phyloP scores from a whole-genome alignment of 2,329 filamentous ascomycete genomes.

The Dissoconium aciculare region DNA sequence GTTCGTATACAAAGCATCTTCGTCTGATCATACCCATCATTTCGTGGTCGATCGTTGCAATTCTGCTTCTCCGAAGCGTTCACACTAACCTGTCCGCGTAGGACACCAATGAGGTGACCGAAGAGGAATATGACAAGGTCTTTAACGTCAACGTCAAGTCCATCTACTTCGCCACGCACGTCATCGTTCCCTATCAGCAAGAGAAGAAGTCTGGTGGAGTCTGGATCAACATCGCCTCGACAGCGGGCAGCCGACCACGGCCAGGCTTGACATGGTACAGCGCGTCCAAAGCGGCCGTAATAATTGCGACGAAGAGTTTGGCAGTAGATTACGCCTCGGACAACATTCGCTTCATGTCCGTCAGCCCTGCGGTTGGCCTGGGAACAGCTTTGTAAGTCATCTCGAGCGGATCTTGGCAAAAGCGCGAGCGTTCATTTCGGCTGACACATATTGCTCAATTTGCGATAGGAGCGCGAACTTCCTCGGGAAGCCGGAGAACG shows the following conservation, averaged over 20 bases:
- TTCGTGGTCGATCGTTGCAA: not conserved
- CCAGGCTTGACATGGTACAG: conserved; percentile 56
- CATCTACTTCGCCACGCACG: conserved; percentile 45
- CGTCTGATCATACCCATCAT: not conserved
- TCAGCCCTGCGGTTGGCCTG: conserved; percentile 35
- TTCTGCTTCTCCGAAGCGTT: not conserved
- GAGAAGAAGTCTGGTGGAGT: conserved; percentile 41
- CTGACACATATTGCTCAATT: conserved; percentile 28
- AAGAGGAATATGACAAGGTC: conserved; percentile 50
- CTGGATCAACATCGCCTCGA: conserved; percentile 53
- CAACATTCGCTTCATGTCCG: conserved; percentile 57
- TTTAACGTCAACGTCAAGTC: conserved; percentile 57
- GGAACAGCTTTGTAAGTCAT: conserved; percentile 22
- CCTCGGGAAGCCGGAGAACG: conserved; percentile 47
- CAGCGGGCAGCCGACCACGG: conserved; percentile 46
- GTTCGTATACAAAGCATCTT: conserved; percentile 7
- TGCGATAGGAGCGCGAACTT: conserved; percentile 26
- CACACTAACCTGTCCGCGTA: conserved; percentile 5
- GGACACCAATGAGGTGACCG: conserved; percentile 48
- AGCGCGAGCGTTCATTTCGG: conserved; percentile 12
- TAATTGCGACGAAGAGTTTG: conserved; percentile 47
- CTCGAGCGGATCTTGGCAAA: not conserved
- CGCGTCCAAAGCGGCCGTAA: conserved; percentile 50
- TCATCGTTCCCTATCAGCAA: conserved; percentile 47
- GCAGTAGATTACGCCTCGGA: conserved; percentile 59